Evolutionary conservation across 2,329 filamentous ascomycete species (phyloP), one percentile per base, ranked within the genome.

Genomic region (Coniochaeta hoffmannii): DNA sequence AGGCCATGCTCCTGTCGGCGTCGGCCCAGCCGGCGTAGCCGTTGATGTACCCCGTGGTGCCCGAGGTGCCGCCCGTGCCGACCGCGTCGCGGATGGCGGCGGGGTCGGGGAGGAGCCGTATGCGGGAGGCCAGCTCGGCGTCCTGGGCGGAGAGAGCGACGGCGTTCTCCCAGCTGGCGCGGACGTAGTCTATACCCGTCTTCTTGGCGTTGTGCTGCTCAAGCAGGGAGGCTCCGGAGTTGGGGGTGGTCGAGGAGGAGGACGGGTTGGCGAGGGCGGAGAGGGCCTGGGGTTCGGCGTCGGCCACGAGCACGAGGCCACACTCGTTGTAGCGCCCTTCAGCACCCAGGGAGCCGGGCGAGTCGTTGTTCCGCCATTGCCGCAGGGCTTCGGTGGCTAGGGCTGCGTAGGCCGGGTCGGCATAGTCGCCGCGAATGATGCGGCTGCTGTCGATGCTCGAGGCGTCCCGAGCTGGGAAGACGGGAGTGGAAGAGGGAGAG

Each of bases 21-120:
- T 96, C 81, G 2, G 87, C 89, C 90, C 90, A 96, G 6, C 90
- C 90, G 36, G 85, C 87, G 28, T 78, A 76, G 54, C 78, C 77
- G 68, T 96, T 95, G 54, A 88, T 71, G 69, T 92, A 95, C 22
- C 87, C 89, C 76, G 77, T 84, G 59, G 77, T 78, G 14, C 83
- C 89, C 30, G 77, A 78, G 56, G 72, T 70, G 41, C 77, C 80
- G 8, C 76, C 73, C 0, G 76, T 80, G 11, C 74, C 73, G 30
- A 81, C 66, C 7, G 67, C 70, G 4, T 66, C 65, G 36, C 71
- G 70, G 54, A 87, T 74, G 22, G 73, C 74, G 28, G 71, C 66
- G 11, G 66, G 63, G 30, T 68, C 71, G 54, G 77, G 73, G 12
- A 86, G 67, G 57, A 75, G 71, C 24, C 68, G 69, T 53, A 82